These are phyloP conservation scores for Sclerotinia nivalis DNA, from an alignment of 2,329 filamentous ascomycete genomes.

Conservation along the genomic window DNA sequence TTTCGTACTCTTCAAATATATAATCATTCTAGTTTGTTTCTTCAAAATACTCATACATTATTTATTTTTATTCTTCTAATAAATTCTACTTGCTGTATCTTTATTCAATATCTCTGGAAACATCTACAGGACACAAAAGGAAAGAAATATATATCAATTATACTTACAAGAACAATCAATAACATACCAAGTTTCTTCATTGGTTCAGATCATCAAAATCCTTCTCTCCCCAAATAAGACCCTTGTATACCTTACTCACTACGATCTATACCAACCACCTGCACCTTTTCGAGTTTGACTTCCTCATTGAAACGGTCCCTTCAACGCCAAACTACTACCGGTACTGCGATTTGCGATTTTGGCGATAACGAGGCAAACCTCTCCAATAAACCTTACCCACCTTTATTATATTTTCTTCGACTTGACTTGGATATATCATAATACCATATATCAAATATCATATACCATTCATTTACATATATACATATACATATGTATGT, in stretches of 20 bases:
- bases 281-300: neutral
- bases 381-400: neutral
- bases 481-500: neutral
- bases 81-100: neutral
- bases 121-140: neutral
- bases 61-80: neutral
- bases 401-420: constrained; percentile 5
- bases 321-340: neutral
- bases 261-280: neutral
- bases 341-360: constrained; percentile 1
- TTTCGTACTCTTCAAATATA: neutral
- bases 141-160: neutral
- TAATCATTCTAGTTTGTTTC: neutral
- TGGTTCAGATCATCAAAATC: constrained; percentile 1
- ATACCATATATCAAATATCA: neutral
- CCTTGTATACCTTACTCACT: neutral
- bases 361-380: constrained; percentile 14
- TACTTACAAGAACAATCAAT: neutral
- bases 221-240: neutral
- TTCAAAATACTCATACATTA: neutral
- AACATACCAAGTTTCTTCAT: neutral
- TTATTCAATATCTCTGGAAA: neutral
- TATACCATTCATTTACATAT: neutral
- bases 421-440: neutral
- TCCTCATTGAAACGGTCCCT: constrained; percentile 1